Evolutionary conservation across 805 yeast genomes (phyloP), one percentile per base, ranked within the genome.

Genomic region (Candida piceae): DNA sequence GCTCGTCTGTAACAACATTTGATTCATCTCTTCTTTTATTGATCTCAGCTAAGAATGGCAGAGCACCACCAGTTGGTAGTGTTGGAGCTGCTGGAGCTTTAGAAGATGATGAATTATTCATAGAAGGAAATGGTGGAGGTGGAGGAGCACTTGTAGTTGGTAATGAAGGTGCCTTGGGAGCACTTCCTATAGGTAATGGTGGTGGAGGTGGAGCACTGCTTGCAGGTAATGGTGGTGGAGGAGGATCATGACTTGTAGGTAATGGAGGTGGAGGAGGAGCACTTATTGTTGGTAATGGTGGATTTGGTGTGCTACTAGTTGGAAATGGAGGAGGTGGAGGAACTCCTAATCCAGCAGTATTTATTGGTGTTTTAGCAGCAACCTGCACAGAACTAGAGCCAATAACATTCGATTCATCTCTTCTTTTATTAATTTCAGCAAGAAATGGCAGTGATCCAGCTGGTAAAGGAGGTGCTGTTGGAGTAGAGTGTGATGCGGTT

Each of bases 1-100:
- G 32, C 12, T 38, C 44, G 16, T 49, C 57, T 36, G 68, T 76
- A n/a, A 76, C 64, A 11, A 74, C 79, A 51, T 63, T 52, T 1
- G 69, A 41, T 16, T 77, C 78, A 43, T 70, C 66, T 53, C 82
- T 63, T 51, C 71, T 74, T 27, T 70, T 67, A 42, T 76, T 74
- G 33, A 78, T 77, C 40, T 76, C 74, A 1, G 77, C 77, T 33
- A 77, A 62, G 47, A 78, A 77, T 6, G 84, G 83, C 17, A 76
- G 52, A 0, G 66, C 71, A 1, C 75, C 61, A 7, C 21, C 28
- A 33, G 49, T 43, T 15, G 46, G 23, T 29, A 7, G 22, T 20
- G 22, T 9, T 20, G 56, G 45, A 16, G 50, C 30, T 5, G 58
- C 38, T 6, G 42, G 36, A 4, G 52, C 42, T 3, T 57, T 44